Conservation (phyloP, 805 yeast genomes). For the Phaffomyces opuntiae region DNA sequence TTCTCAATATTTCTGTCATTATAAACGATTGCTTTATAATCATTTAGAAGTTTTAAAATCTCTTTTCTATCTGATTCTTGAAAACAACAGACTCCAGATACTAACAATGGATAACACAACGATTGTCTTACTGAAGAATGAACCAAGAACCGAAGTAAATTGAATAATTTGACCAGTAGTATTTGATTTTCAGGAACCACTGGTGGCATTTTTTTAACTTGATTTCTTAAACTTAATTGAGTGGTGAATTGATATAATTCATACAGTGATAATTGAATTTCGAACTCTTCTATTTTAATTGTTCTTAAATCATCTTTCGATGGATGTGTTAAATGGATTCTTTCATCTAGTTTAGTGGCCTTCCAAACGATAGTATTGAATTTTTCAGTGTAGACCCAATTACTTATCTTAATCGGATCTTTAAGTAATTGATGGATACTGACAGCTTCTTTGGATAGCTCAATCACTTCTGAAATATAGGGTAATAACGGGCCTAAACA, state of each 20-base stretch:
- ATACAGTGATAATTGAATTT: slow-evolving; percentile 2
- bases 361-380: slow-evolving; percentile 1
- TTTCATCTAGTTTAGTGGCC: not conserved
- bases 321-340: slow-evolving; percentile 1
- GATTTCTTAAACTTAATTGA: not conserved
- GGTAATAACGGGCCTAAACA: not conserved
- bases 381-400: slow-evolving; percentile 2
- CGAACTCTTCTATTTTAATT: slow-evolving; percentile 1
- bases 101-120: not conserved
- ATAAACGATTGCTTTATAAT: not conserved
- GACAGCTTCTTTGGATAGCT: not conserved
- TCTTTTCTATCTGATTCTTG: slow-evolving; percentile 2
- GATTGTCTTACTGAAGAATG: slow-evolving; percentile 1
- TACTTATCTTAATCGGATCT: not conserved
- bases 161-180: not conserved
- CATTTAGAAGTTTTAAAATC: not conserved
- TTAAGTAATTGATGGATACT: not conserved
- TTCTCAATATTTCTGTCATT: not conserved
- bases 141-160: slow-evolving; percentile 1
- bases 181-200: slow-evolving; percentile 2
- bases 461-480: not conserved
- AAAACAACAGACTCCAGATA: not conserved
- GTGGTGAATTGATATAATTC: slow-evolving; percentile 1
- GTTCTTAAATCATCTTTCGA: slow-evolving; percentile 3
- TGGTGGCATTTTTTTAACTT: slow-evolving; percentile 1